Evolutionary conservation across 2,329 filamentous ascomycete genomes (phyloP).

Genomic region (Monosporascus sp.): DNA sequence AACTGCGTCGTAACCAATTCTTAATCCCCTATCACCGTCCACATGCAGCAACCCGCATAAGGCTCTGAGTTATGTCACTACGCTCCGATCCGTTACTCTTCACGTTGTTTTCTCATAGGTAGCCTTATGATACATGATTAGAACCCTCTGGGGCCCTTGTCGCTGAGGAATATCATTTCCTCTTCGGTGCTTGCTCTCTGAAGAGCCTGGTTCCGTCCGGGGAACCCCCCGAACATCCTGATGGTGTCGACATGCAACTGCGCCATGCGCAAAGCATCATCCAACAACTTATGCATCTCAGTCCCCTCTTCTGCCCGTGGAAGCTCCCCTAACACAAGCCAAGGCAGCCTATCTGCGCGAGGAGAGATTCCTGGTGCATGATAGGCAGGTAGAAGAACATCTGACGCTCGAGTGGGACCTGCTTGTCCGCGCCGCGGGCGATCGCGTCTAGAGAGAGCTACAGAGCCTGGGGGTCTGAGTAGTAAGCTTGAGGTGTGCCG

Average conservation of each 20-base stretch:
- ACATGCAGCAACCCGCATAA: too few species aligned
- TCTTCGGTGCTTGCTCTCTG: conserved; percentile 11
- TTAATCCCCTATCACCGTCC: too few species aligned
- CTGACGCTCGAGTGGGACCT: conserved; percentile 2
- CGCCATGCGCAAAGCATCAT: conserved; percentile 4
- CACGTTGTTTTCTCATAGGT: too few species aligned
- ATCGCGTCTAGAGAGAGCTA: conserved; percentile 2
- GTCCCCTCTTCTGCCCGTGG: conserved; percentile 9
- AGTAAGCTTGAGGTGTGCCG: not conserved
- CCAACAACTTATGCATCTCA: conserved; percentile 4
- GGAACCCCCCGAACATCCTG: conserved; percentile 17
- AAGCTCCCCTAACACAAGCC: conserved; percentile 15
- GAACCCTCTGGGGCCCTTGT: conserved; percentile 15
- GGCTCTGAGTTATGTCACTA: too few species aligned
- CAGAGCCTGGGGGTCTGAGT: conserved; percentile 1
- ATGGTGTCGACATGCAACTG: conserved; percentile 9
- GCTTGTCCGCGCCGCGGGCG: conserved; percentile 2
- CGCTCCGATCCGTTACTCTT: too few species aligned
- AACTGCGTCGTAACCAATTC: too few species aligned
- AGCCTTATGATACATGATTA: not conserved
- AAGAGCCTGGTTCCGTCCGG: conserved; percentile 13
- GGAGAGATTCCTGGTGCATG: conserved; percentile 29
- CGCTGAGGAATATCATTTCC: conserved; percentile 13
- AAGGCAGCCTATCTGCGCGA: conserved; percentile 23
- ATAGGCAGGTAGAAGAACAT: conserved; percentile 31